phyloP scores from a whole-genome alignment of 2,329 filamentous ascomycete genomes.

The Fusarium fracticaudum region DNA sequence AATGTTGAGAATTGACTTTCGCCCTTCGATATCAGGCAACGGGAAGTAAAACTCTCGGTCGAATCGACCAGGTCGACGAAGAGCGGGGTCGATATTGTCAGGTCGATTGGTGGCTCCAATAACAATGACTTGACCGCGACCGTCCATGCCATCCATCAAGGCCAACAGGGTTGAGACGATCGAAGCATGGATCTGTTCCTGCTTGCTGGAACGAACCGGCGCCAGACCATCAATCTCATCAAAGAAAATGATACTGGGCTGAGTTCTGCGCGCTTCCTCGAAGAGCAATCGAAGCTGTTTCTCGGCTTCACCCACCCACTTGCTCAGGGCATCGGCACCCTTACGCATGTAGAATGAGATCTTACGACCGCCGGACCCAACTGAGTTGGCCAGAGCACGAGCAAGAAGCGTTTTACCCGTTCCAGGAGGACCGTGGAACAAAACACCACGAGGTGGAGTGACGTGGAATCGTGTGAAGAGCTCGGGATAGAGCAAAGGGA shows the following conservation, averaged over 20 bases:
- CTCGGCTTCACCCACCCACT: conserved; percentile 99
- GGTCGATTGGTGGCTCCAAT: conserved; percentile 98
- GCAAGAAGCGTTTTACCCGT: conserved; percentile 98
- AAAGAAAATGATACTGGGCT: conserved; percentile 99
- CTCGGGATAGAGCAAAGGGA: conserved; percentile 94
- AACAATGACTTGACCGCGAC: conserved; percentile 96
- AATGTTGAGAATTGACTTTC: conserved; percentile 90
- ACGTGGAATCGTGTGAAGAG: conserved; percentile 92
- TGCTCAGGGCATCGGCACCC: conserved; percentile 95
- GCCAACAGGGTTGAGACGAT: conserved; percentile 95
- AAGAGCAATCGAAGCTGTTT: conserved; percentile 93
- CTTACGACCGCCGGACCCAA: conserved; percentile 88
- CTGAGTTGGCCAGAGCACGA: conserved; percentile 88
- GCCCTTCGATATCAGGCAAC: conserved; percentile 80
- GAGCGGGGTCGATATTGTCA: conserved; percentile 95
- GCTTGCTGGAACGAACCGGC: conserved; percentile 95
- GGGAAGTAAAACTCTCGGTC: conserved; percentile 99
- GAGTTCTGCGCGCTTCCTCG: conserved; percentile 93
- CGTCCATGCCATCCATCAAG: conserved; percentile 98
- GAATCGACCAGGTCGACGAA: conserved; percentile 92
- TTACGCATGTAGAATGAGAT: conserved; percentile 99
- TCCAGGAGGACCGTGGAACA: conserved; percentile 96
- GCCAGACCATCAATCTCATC: conserved; percentile 98
- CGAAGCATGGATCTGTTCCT: conserved; percentile 98
- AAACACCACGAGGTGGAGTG: conserved; percentile 90